Conservation (phyloP, 2,329 filamentous ascomycete species). For the Sclerotinia nivalis region DNA sequence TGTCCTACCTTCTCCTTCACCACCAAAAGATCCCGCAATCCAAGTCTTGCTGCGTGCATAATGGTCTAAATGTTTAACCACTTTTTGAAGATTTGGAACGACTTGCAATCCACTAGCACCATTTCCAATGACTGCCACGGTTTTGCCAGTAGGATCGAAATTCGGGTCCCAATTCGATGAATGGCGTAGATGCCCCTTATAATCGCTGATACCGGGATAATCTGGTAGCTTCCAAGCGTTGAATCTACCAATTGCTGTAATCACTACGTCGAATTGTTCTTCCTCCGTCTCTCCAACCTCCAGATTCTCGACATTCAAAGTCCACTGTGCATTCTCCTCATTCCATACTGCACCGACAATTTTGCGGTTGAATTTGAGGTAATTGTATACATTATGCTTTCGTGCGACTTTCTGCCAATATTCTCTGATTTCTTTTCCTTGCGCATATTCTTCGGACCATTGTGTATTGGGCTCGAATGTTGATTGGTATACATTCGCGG, state of each 20-base stretch:
- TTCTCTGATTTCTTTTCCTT: conserved; percentile 64
- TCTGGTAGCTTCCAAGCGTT: conserved; percentile 65
- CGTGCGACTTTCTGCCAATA: conserved; percentile 65
- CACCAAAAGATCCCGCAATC: conserved; percentile 51
- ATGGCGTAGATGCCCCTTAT: conserved; percentile 55
- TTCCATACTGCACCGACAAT: conserved; percentile 60
- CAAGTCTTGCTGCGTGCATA: conserved; percentile 58
- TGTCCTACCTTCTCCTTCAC: conserved; percentile 41
- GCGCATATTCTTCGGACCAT: conserved; percentile 69
- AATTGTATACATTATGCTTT: conserved; percentile 65
- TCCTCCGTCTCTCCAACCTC: conserved; percentile 42
- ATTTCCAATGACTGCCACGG: conserved; percentile 52
- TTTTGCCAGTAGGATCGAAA: conserved; percentile 50
- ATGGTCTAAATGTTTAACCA: conserved; percentile 25
- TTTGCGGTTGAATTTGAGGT: conserved; percentile 55
- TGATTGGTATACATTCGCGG: conserved; percentile 55
- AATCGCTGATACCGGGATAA: conserved; percentile 55
- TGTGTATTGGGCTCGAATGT: conserved; percentile 64
- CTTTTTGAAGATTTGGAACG: conserved; percentile 46
- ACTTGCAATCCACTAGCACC: conserved; percentile 55
- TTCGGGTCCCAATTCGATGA: conserved; percentile 60
- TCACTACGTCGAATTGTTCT: conserved; percentile 58
- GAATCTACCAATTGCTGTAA: conserved; percentile 66
- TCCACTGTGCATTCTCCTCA: conserved; percentile 54
- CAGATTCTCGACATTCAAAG: conserved; percentile 43